Conservation (phyloP, 257 asterid species). For the Ajuga chamaepitys region DNA sequence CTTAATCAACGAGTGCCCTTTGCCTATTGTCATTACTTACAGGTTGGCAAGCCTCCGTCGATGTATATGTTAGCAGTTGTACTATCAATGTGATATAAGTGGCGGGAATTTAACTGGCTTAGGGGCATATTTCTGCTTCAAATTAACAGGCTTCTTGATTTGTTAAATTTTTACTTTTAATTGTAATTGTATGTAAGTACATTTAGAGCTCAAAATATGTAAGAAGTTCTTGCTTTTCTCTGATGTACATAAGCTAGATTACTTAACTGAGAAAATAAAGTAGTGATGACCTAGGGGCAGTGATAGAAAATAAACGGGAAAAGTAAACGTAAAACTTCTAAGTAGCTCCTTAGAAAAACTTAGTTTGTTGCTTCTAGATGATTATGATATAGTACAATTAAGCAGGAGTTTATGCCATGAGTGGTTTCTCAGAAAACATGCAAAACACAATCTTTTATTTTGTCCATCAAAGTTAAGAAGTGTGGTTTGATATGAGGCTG, state of each 20-base stretch:
- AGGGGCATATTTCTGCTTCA: not conserved
- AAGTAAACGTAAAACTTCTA: not conserved
- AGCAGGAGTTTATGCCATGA: not conserved
- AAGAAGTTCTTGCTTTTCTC: not conserved
- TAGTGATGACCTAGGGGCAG: no score
- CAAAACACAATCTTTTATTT: not conserved
- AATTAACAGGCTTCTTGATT: not conserved
- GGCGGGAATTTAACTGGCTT: not conserved
- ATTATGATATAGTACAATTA: not conserved
- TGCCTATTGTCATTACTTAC: conserved; percentile 95
- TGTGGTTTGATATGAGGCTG: no score
- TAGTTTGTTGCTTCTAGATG: not conserved
- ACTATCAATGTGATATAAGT: not conserved
- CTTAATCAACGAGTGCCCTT: conserved; percentile 61
- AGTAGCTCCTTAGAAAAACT: not conserved
- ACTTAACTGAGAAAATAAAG: no score
- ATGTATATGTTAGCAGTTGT: not conserved
- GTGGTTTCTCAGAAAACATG: not conserved
- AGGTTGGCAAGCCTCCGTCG: conserved; percentile 42
- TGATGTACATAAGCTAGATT: no score
- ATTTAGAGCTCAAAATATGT: not conserved
- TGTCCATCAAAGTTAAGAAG: no score
- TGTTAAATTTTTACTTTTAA: not conserved
- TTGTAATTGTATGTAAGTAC: not conserved
- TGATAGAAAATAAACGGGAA: not conserved